Percentiles rank a stretch among this genome's conserved stretches.
Evolutionary conservation across 2,329 filamentous ascomycete species (phyloP).

Genomic region (Clonostachys rhizophaga): DNA sequence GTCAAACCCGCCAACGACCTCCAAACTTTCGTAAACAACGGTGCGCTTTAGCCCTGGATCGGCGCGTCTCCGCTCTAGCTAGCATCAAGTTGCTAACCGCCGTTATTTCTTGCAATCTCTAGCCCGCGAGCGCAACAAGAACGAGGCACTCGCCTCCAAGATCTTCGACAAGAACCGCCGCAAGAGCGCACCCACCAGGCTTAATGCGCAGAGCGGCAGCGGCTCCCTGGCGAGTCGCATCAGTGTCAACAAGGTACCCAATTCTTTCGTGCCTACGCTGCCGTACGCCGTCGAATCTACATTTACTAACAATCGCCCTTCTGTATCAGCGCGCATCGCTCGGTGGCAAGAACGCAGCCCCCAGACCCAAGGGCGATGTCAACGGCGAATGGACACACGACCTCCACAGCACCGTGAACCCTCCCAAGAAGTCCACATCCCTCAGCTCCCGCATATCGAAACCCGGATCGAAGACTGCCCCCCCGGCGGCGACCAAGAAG

Average conservation of each 20-base stretch:
- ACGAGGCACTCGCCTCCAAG: constrained; percentile 64
- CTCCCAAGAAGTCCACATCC: constrained; percentile 19
- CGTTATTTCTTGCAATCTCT: neutral
- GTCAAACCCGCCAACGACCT: constrained; percentile 41
- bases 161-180: constrained; percentile 59
- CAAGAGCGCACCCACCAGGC: constrained; percentile 47
- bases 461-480: constrained; percentile 19
- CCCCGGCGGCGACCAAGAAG: constrained; percentile 5
- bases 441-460: constrained; percentile 41
- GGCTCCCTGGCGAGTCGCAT: constrained; percentile 67
- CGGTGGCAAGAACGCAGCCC: constrained; percentile 19
- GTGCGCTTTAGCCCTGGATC: constrained; percentile 20
- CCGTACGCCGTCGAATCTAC: neutral
- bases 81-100: constrained; percentile 3
- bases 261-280: neutral
- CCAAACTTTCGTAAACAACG: constrained; percentile 49
- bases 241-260: constrained; percentile 63
- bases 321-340: constrained; percentile 17
- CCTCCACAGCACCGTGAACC: constrained; percentile 46
- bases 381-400: constrained; percentile 70
- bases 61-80: neutral
- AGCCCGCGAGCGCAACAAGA: constrained; percentile 67
- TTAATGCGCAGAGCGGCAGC: constrained; percentile 33
- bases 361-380: constrained; percentile 41
- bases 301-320: neutral